Evolutionary conservation across 176 grass and related monocot species (phyloP).

Genomic region (Cenchrus americanus): DNA sequence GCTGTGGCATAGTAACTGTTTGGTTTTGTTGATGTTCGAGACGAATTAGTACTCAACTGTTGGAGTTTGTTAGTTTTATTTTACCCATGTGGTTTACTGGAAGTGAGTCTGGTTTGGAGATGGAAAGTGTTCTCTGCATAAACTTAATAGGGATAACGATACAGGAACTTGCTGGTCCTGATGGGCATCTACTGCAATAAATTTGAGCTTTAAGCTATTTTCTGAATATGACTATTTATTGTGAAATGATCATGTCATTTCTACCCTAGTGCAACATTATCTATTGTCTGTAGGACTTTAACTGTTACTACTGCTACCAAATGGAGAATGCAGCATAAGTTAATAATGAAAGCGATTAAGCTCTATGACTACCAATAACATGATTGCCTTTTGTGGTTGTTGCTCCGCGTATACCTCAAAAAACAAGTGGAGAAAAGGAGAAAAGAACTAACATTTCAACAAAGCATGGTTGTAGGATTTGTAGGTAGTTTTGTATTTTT

Average conservation of each 20-base stretch:
- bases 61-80: not conserved
- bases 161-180: not conserved
- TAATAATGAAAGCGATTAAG: not conserved
- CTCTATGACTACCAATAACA: not conserved
- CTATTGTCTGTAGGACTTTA: not conserved
- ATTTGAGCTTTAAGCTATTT: slow-evolving; percentile 24
- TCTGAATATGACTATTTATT: not conserved
- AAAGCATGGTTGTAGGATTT: not conserved
- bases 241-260: not conserved
- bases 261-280: not conserved
- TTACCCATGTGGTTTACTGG: slow-evolving; percentile 4
- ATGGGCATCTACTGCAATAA: not conserved
- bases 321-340: not conserved
- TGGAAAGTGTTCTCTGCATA: not conserved
- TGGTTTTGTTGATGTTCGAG: slow-evolving; percentile 18
- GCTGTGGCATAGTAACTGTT: not conserved
- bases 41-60: not conserved
- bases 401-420: not conserved
- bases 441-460: not conserved
- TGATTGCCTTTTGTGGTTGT: slow-evolving; percentile 8
- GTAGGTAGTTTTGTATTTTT: not conserved
- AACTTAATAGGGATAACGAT: not conserved
- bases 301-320: not conserved
- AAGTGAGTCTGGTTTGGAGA: slow-evolving; percentile 13
- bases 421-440: not conserved